Evolutionary conservation across 2,329 filamentous ascomycete genomes (phyloP).

Genomic region (Ceratocystis papillata): DNA sequence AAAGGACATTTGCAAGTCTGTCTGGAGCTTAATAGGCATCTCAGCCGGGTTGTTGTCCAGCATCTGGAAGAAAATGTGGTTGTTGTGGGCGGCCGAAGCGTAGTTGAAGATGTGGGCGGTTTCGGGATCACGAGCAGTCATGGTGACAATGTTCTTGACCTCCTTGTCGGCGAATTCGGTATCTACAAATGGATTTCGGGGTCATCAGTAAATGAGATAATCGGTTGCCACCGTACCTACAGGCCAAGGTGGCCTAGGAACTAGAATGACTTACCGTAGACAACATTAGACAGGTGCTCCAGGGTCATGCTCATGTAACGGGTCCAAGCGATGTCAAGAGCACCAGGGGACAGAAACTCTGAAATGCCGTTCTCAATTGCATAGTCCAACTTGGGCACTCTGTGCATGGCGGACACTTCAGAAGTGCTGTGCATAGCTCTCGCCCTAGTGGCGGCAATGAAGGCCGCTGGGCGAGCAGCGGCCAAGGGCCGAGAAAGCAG

Average conservation of each 20-base stretch:
- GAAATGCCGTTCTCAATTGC: conserved; percentile 46
- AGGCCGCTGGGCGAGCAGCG: conserved; percentile 32
- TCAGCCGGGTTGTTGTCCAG: conserved; percentile 35
- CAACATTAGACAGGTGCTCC: conserved; percentile 63
- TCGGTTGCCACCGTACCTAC: neutral
- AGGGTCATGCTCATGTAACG: conserved; percentile 68
- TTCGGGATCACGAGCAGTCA: conserved; percentile 66
- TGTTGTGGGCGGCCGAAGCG: conserved; percentile 94
- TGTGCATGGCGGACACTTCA: conserved; percentile 32
- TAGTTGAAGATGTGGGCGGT: conserved; percentile 83
- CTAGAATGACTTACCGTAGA: conserved; percentile 48
- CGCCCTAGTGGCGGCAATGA: conserved; percentile 33
- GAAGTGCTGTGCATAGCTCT: conserved; percentile 40
- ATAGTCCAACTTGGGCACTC: conserved; percentile 39
- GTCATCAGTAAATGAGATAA: conserved; percentile 13
- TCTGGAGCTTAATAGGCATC: conserved; percentile 47
- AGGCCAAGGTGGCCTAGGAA: neutral
- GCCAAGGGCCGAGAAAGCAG: conserved; percentile 15
- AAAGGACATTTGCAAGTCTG: conserved; percentile 59
- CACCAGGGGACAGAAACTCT: conserved; percentile 58
- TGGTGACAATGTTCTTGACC: conserved; percentile 58
- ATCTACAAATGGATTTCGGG: conserved; percentile 36
- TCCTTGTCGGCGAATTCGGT: conserved; percentile 51
- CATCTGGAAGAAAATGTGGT: conserved; percentile 64
- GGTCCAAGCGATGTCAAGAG: conserved; percentile 67